Evolutionary conservation across 2,329 filamentous ascomycete genomes (phyloP).

Genomic region (Penicillium sp.): DNA sequence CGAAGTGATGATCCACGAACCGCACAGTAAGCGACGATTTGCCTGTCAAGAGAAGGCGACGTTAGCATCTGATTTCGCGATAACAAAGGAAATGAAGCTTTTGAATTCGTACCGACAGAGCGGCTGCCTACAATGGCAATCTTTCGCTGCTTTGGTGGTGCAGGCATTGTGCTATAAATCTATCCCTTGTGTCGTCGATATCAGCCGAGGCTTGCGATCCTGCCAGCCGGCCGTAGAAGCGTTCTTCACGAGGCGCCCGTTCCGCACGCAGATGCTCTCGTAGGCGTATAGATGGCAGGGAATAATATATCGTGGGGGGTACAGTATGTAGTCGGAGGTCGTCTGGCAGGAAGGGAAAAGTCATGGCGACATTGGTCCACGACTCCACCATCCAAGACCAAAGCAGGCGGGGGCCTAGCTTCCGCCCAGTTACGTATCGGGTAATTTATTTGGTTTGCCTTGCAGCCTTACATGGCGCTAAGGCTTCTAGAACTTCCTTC

Average conservation of each 20-base stretch:
- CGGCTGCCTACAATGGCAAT: conserved; percentile 93
- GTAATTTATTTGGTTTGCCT: background rate
- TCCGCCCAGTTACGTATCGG: background rate
- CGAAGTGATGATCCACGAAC: conserved; percentile 96
- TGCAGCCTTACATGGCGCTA: background rate
- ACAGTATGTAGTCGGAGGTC: background rate
- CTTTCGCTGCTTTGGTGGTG: conserved; percentile 82
- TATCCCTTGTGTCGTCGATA: background rate
- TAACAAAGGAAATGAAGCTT: background rate
- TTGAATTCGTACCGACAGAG: conserved; percentile 66
- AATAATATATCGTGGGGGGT: background rate
- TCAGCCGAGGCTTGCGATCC: background rate
- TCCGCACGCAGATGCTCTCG: background rate
- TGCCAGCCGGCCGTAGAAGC: background rate
- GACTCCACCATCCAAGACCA: too few species aligned
- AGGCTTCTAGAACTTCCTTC: background rate
- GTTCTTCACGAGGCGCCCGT: background rate
- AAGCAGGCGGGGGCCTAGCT: background rate
- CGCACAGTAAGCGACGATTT: conserved; percentile 97
- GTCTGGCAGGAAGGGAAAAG: background rate
- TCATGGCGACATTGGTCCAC: background rate
- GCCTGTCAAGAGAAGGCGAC: conserved; percentile 44
- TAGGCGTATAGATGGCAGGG: background rate
- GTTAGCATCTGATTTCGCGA: conserved; percentile 7
- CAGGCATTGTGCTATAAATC: conserved; percentile 51